Base-by-base conservation (phyloP, 331 rosid species). In the Acacia pycnantha region DNA sequence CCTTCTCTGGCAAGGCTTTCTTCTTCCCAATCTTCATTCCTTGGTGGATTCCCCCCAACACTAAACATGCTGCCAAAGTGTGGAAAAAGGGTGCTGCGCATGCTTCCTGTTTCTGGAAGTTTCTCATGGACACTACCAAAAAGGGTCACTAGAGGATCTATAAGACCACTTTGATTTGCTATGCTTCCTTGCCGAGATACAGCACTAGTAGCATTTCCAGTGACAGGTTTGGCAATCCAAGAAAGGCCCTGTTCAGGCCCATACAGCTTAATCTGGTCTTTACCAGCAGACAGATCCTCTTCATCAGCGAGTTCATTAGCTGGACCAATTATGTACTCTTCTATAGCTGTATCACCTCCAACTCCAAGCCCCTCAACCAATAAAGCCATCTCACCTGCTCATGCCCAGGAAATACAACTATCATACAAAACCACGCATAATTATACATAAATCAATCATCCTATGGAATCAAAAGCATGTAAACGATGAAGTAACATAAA, bases 31-130 rank as follows among this genome's bases (percentile, higher is more conserved):
- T 94, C 98, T 81, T 90, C 94, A n/a, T 89, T 90, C 78, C 90
- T 88, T 9, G 85, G 86, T 62, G 87, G 98, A 87, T 90, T 89
- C 22, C 95, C 98, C 75, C 92, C 97, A 54, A 92, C 91, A 22
- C 97, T 92, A 79, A 92, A 92, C 97, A 94, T 92, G 79, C 98
- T 94, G 44, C 98, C 98, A 19, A 92, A 94, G 83, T 94, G 97
- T 11, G 97, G 97, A 62, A 94, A 94, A 80, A 94, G 94, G 81
- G 86, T 71, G 83, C 98, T 93, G 15, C 89, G 84, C 98, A 90
- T 94, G 88, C 95, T 94, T 84, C 98, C 98, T 24, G 87, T 46
- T 83, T 90, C 95, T 0, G 95, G 92, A 59, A 89, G 82, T 80
- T 84, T 93, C 85, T 91, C 98, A 53, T 93, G 98, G 33, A 94